A percentile compares a stretch with the other conserved stretches of the same genome.
These are phyloP conservation scores for Sphagnurus paluster DNA, from an alignment of 1,284 basidiomycete species.

Conservation along the genomic window DNA sequence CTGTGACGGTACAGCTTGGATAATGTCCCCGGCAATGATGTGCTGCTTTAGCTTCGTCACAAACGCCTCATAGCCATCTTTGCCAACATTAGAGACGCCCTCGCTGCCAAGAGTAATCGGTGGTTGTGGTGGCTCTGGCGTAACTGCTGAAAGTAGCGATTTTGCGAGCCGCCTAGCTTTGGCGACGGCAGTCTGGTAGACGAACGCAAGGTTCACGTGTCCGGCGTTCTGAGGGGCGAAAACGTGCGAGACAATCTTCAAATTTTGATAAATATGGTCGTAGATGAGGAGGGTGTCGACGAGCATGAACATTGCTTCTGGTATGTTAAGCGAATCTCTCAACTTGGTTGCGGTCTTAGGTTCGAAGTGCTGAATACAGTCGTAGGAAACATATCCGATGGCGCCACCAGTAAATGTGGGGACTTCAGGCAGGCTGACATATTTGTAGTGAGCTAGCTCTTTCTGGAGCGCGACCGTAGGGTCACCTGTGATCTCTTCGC, in stretches of 20 bases:
- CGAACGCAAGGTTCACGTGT: constrained; percentile 66
- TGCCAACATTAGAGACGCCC: constrained; percentile 89
- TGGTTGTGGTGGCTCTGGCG: constrained; percentile 66
- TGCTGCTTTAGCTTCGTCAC: constrained; percentile 93
- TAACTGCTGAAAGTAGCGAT: constrained; percentile 56
- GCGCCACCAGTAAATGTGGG: constrained; percentile 97
- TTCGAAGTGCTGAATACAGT: constrained; percentile 96
- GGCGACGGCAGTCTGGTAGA: constrained; percentile 80
- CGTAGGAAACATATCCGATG: constrained; percentile 97
- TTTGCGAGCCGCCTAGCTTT: constrained; percentile 79
- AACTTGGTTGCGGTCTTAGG: constrained; percentile 81
- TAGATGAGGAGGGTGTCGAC: constrained; percentile 94
- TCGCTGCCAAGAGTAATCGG: constrained; percentile 73
- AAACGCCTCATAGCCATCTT: constrained; percentile 89
- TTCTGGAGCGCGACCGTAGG: constrained; percentile 85
- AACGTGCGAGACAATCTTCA: constrained; percentile 96
- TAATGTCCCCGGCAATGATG: constrained; percentile 96
- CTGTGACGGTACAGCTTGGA: constrained; percentile 98
- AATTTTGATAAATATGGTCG: constrained; percentile 94
- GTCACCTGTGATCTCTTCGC: constrained; percentile 83
- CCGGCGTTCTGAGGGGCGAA: constrained; percentile 75
- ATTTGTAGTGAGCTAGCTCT: constrained; percentile 86
- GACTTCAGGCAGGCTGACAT: constrained; percentile 88
- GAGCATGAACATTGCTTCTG: constrained; percentile 97
- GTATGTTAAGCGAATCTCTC: constrained; percentile 79